Conservation (phyloP, 2,329 filamentous ascomycete genomes). For the Scedosporium boydii region DNA sequence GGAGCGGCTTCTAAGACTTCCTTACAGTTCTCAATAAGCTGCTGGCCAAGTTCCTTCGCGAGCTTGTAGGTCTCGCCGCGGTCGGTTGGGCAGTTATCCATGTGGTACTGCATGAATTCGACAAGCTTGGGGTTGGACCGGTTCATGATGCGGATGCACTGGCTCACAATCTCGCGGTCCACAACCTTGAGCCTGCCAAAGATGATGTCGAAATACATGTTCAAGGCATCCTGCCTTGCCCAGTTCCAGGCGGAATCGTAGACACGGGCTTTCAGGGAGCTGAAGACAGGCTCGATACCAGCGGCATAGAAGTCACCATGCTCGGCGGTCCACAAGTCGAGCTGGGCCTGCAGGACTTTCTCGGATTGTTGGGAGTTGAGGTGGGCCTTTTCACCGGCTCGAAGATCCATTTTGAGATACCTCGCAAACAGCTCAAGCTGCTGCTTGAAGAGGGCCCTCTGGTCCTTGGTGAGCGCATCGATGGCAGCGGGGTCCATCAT, state of each 20-base stretch:
- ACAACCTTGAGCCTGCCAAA: slow-evolving; percentile 89
- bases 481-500: slow-evolving; percentile 99
- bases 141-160: slow-evolving; percentile 99
- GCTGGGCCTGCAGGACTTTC: slow-evolving; percentile 78
- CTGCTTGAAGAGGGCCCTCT: slow-evolving; percentile 93
- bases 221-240: slow-evolving; percentile 93
- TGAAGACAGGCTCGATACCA: slow-evolving; percentile 92
- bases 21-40: slow-evolving; percentile 95
- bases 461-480: slow-evolving; percentile 94
- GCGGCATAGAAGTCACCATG: slow-evolving; percentile 94
- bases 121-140: slow-evolving; percentile 90
- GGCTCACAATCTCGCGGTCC: slow-evolving; percentile 95
- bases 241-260: slow-evolving; percentile 99
- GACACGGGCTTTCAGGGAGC: slow-evolving; percentile 81
- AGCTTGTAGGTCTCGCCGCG: slow-evolving; percentile 95
- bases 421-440: slow-evolving; percentile 90
- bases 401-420: slow-evolving; percentile 94
- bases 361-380: slow-evolving; percentile 77
- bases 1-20: slow-evolving; percentile 78
- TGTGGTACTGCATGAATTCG: slow-evolving; percentile 99
- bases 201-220: slow-evolving; percentile 99
- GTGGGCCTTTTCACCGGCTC: slow-evolving; percentile 91
- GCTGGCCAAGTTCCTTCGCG: slow-evolving; percentile 87
- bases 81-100: slow-evolving; percentile 95
- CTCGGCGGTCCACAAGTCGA: slow-evolving; percentile 91